Evolutionary conservation across 2,329 filamentous ascomycete genomes (phyloP).

Genomic region (Colletotrichum liriopes): DNA sequence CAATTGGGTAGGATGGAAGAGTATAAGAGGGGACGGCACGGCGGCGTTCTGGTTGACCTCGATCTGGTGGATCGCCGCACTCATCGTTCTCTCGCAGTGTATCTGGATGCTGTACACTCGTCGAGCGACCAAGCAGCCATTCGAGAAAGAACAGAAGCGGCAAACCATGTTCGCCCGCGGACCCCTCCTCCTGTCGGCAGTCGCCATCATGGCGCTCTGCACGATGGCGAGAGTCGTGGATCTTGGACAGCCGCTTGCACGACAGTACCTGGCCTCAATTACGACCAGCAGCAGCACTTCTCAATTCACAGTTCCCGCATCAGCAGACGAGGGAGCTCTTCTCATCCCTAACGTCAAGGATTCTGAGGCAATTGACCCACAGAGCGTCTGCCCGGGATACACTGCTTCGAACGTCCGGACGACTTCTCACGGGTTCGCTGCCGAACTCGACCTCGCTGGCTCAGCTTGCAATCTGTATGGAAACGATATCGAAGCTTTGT

Average conservation of each 20-base stretch:
- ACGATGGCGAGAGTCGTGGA: constrained; percentile 23
- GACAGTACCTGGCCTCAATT: constrained; percentile 13
- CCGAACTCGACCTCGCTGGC: constrained; percentile 79
- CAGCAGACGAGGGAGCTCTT: constrained; percentile 26
- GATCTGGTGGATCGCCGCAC: constrained; percentile 33
- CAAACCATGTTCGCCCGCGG: constrained; percentile 2
- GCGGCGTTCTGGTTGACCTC: neutral
- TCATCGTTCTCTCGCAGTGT: constrained; percentile 29
- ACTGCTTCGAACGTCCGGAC: constrained; percentile 72
- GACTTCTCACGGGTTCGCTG: constrained; percentile 72
- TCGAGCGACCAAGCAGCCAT: neutral
- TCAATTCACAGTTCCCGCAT: constrained; percentile 24
- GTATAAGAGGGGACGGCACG: constrained; percentile 11
- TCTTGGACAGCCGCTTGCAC: neutral
- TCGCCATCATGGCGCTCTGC: constrained; percentile 31
- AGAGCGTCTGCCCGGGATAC: constrained; percentile 77
- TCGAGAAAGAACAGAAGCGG: constrained; percentile 19
- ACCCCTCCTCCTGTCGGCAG: constrained; percentile 22
- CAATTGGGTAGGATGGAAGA: constrained; percentile 8
- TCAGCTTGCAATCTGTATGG: constrained; percentile 84
- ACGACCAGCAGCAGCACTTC: constrained; percentile 7
- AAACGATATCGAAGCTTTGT: constrained; percentile 78
- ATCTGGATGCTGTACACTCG: constrained; percentile 24
- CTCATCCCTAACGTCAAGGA: constrained; percentile 38
- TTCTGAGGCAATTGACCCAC: constrained; percentile 32